Conservation (phyloP, 768 basidiomycete genomes). For the Tylopilus felleus region DNA sequence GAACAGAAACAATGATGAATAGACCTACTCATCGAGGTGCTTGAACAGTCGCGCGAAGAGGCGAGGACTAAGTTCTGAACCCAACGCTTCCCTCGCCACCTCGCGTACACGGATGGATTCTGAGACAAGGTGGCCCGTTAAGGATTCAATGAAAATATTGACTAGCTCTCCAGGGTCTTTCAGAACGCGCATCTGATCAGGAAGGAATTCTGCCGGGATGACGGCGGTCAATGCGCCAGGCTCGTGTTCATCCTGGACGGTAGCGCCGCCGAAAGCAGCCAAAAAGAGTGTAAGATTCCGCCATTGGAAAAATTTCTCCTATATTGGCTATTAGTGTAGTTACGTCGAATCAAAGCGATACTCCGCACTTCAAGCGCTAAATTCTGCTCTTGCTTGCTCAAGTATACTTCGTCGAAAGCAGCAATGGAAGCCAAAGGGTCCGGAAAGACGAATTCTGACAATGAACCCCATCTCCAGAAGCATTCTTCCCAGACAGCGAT, state of each 20-base stretch:
- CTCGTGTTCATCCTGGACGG: slow-evolving; percentile 52
- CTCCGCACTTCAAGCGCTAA: slow-evolving; percentile 37
- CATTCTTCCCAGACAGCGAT: slow-evolving; percentile 82
- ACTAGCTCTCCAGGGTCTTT: slow-evolving; percentile 57
- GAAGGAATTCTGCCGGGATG: slow-evolving; percentile 57
- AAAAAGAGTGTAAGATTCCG: slow-evolving; percentile 79
- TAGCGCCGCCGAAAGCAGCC: slow-evolving; percentile 67
- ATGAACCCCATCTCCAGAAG: slow-evolving; percentile 67
- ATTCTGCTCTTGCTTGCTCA: slow-evolving; percentile 36
- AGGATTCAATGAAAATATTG: slow-evolving; percentile 59
- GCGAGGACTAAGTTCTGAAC: slow-evolving; percentile 70
- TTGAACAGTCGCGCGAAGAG: slow-evolving; percentile 66
- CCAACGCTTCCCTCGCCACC: slow-evolving; percentile 74
- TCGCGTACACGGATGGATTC: slow-evolving; percentile 70
- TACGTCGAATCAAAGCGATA: background rate
- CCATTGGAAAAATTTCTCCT: slow-evolving; percentile 83
- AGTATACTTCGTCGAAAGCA: slow-evolving; percentile 34
- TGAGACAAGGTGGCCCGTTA: slow-evolving; percentile 67
- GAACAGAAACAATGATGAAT: background rate
- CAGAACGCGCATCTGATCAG: slow-evolving; percentile 67
- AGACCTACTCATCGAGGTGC: slow-evolving; percentile 69
- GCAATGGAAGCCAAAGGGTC: slow-evolving; percentile 32
- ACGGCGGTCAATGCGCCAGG: slow-evolving; percentile 48
- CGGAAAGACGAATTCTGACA: slow-evolving; percentile 58
- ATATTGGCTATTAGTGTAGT: slow-evolving; percentile 5